These are phyloP conservation scores for Pharnaceum exiguum DNA, from an alignment of 148 eudicot species.

Conservation along the genomic window DNA sequence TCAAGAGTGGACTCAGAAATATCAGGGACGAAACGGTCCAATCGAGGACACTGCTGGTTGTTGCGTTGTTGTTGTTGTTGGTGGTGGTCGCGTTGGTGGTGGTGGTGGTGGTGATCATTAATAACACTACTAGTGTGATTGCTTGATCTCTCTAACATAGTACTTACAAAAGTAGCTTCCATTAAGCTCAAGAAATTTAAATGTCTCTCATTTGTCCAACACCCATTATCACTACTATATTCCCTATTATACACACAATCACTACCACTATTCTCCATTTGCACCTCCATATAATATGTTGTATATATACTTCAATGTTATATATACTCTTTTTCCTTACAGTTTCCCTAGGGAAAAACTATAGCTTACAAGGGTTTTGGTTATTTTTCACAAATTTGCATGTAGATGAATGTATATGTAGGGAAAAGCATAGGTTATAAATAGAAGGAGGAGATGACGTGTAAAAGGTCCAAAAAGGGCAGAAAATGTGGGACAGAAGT, in stretches of 20 bases:
- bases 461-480: too few relatives aligned
- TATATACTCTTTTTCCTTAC: too few relatives aligned
- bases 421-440: too few relatives aligned
- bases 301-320: too few relatives aligned
- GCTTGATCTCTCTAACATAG: constrained; percentile 23
- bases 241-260: background rate
- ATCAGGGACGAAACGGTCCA: constrained; percentile 59
- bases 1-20: constrained; percentile 59
- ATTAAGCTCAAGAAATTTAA: constrained; percentile 41
- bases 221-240: background rate
- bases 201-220: constrained; percentile 67
- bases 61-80: background rate
- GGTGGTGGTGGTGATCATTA: background rate
- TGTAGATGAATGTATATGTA: too few relatives aligned
- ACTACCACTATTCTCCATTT: background rate
- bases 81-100: background rate
- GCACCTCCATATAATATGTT: background rate
- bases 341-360: too few relatives aligned
- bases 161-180: constrained; percentile 52
- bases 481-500: too few relatives aligned
- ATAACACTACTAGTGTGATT: background rate
- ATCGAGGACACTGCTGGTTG: constrained; percentile 6
- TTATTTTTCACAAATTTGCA: too few relatives aligned
- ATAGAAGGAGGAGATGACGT: too few relatives aligned
- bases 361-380: too few relatives aligned